These are phyloP conservation scores for Nephelium lappaceum DNA, from an alignment of 345 rosid genomes.

Conservation along the genomic window DNA sequence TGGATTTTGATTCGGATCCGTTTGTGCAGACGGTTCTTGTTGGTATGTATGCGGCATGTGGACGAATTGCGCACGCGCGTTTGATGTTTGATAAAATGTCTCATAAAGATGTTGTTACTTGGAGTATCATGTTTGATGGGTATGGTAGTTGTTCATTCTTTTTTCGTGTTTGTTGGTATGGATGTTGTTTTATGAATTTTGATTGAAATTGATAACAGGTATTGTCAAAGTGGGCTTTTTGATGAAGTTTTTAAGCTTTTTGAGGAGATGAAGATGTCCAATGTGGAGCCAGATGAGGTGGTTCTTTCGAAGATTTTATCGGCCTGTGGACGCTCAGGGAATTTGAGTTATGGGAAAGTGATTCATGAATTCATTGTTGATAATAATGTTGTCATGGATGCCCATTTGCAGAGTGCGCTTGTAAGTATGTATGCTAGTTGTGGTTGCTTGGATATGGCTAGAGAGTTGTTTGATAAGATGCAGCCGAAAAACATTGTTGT, in stretches of 20 bases:
- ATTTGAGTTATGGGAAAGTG: slow-evolving; percentile 43
- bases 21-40: slow-evolving; percentile 59
- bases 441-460: slow-evolving; percentile 53
- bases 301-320: slow-evolving; percentile 57
- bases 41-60: slow-evolving; percentile 44
- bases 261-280: slow-evolving; percentile 60
- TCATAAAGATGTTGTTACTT: slow-evolving; percentile 52
- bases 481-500: slow-evolving; percentile 41
- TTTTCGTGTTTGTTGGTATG: background rate
- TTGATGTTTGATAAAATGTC: slow-evolving; percentile 59
- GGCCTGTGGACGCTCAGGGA: slow-evolving; percentile 48
- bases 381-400: slow-evolving; percentile 39
- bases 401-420: slow-evolving; percentile 52
- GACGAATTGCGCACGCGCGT: slow-evolving; percentile 43
- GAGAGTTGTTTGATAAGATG: slow-evolving; percentile 32
- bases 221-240: slow-evolving; percentile 44
- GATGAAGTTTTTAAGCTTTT: slow-evolving; percentile 59
- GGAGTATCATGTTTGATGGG: slow-evolving; percentile 69
- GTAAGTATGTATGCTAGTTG: slow-evolving; percentile 50
- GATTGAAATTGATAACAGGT: slow-evolving; percentile 36
- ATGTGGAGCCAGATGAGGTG: slow-evolving; percentile 55
- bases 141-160: slow-evolving; percentile 21
- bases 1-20: slow-evolving; percentile 51
- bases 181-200: background rate
- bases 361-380: slow-evolving; percentile 47